Conservation (phyloP, 805 yeast species). For the Saturnispora bothae region DNA sequence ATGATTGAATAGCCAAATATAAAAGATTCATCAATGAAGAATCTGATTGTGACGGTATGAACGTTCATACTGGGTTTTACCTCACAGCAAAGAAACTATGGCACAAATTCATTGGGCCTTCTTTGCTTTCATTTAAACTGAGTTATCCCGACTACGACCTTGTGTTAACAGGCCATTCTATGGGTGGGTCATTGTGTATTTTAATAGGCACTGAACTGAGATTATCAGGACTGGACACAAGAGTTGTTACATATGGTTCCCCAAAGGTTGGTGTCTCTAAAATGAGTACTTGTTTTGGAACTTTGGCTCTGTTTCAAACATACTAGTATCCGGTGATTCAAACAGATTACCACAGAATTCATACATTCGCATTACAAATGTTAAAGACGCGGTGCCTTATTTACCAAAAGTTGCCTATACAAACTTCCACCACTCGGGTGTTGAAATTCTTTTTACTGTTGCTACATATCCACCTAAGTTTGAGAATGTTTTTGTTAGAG, state of each 20-base stretch:
- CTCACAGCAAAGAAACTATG: slow-evolving; percentile 34
- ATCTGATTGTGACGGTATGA: slow-evolving; percentile 38
- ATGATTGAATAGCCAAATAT: slow-evolving; percentile 4
- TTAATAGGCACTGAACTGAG: slow-evolving; percentile 54
- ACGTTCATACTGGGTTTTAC: slow-evolving; percentile 57
- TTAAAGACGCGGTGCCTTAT: neutral
- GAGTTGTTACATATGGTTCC: slow-evolving; percentile 49
- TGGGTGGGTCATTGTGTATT: slow-evolving; percentile 54
- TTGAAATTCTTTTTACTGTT: neutral
- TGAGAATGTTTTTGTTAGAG: neutral
- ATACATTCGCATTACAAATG: neutral
- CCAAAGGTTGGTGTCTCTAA: slow-evolving; percentile 52
- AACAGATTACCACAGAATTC: neutral
- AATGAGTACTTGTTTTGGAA: slow-evolving; percentile 35
- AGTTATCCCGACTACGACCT: slow-evolving; percentile 39
- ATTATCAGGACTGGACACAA: slow-evolving; percentile 41
- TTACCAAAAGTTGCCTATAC: neutral
- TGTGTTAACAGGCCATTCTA: slow-evolving; percentile 60
- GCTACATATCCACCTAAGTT: neutral
- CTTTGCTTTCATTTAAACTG: slow-evolving; percentile 26
- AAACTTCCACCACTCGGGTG: neutral
- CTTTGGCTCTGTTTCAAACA: slow-evolving; percentile 15
- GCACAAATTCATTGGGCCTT: slow-evolving; percentile 25
- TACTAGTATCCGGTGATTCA: neutral
- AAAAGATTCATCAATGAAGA: neutral